Conservation (phyloP, 495 filamentous ascomycete genomes). For the Podospora fimiseda region DNA sequence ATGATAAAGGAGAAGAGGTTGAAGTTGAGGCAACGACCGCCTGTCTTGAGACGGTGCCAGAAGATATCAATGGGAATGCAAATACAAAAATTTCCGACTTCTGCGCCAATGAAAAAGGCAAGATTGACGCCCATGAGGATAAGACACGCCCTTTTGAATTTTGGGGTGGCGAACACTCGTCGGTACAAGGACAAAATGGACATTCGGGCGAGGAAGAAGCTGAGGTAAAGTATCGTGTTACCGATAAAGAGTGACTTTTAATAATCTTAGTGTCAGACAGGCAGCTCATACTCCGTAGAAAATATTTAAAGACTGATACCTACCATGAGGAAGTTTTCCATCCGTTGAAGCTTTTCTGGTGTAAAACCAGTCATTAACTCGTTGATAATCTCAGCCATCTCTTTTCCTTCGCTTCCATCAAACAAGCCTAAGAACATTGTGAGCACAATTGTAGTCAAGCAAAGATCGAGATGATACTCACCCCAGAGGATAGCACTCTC, state of each 20-base stretch:
- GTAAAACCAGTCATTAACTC: no score
- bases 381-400: no score
- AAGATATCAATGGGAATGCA: background rate
- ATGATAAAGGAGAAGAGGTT: background rate
- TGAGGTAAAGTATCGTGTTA: background rate
- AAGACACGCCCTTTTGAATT: background rate
- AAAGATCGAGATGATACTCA: no score
- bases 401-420: no score
- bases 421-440: no score
- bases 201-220: background rate
- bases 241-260: background rate
- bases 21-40: background rate
- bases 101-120: background rate
- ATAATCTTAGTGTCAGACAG: background rate
- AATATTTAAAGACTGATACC: background rate
- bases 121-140: background rate
- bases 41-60: background rate
- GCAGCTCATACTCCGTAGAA: background rate
- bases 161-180: background rate
- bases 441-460: no score
- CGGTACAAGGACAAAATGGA: background rate
- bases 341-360: no score
- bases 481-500: no score
- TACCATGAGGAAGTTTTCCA: background rate
- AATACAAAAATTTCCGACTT: background rate